These are phyloP conservation scores for Penicillium cosmopolitanum DNA, from an alignment of 495 filamentous ascomycete genomes.

Conservation along the genomic window DNA sequence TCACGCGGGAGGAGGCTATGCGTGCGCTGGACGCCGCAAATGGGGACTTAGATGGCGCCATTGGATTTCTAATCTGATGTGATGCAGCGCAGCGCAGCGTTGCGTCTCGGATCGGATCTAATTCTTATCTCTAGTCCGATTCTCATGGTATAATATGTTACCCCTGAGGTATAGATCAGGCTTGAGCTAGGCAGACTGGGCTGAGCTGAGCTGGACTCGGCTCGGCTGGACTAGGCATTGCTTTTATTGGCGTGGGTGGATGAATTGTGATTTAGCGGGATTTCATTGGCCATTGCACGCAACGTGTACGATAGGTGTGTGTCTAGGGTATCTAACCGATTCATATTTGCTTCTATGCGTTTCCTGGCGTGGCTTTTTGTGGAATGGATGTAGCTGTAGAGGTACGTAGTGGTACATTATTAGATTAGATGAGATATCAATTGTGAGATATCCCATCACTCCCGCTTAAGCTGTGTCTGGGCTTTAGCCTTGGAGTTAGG, in stretches of 20 bases:
- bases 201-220: too few relatives aligned
- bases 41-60: constrained; percentile 86
- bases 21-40: constrained; percentile 79
- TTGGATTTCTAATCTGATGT: constrained; percentile 69
- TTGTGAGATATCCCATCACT: too few relatives aligned
- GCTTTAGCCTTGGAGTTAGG: constrained; percentile 31
- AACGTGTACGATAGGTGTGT: constrained; percentile 10
- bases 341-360: not conserved
- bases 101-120: not conserved
- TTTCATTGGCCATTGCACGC: constrained; percentile 18
- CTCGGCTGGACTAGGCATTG: not conserved
- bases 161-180: too few relatives aligned
- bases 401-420: too few relatives aligned
- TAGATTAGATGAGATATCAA: too few relatives aligned
- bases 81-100: too few relatives aligned
- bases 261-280: constrained; percentile 29
- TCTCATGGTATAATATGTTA: not conserved
- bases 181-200: too few relatives aligned
- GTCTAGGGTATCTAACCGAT: constrained; percentile 26
- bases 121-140: not conserved
- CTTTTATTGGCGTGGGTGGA: constrained; percentile 2
- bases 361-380: too few relatives aligned
- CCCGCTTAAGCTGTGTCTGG: too few relatives aligned
- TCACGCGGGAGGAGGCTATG: constrained; percentile 75
- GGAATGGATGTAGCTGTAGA: too few relatives aligned